Evolutionary conservation across 768 basidiomycete species (phyloP).

Genomic region (Serendipita sp.): DNA sequence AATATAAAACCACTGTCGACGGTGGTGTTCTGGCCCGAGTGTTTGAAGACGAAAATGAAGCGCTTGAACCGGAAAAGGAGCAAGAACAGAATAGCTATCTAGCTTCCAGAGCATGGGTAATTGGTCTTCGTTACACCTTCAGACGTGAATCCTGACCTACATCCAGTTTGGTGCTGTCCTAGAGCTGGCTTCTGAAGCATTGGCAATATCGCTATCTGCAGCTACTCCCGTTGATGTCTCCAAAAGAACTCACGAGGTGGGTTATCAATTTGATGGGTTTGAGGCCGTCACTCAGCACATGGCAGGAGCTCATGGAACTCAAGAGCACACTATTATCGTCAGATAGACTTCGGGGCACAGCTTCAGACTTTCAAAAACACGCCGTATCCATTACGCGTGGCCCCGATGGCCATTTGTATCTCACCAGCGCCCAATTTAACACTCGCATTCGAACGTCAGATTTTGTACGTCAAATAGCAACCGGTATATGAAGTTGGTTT

Average conservation of each 20-base stretch:
- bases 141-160: no score
- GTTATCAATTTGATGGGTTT: background rate
- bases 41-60: background rate
- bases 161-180: background rate
- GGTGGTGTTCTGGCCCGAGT: background rate
- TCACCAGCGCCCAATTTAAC: slow-evolving; percentile 19
- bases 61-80: background rate
- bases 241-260: background rate
- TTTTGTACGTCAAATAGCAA: slow-evolving; percentile 19
- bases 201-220: background rate
- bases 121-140: background rate
- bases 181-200: background rate
- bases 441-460: slow-evolving; percentile 23
- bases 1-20: background rate
- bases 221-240: background rate
- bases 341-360: background rate
- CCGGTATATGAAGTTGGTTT: background rate
- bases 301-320: background rate
- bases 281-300: background rate
- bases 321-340: background rate
- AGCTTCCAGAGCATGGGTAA: background rate
- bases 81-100: background rate
- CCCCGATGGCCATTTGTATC: background rate
- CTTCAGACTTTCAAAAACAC: background rate
- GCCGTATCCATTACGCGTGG: background rate